Conservation (phyloP, 495 filamentous ascomycete species). For the Penicillium bovifimosum region DNA sequence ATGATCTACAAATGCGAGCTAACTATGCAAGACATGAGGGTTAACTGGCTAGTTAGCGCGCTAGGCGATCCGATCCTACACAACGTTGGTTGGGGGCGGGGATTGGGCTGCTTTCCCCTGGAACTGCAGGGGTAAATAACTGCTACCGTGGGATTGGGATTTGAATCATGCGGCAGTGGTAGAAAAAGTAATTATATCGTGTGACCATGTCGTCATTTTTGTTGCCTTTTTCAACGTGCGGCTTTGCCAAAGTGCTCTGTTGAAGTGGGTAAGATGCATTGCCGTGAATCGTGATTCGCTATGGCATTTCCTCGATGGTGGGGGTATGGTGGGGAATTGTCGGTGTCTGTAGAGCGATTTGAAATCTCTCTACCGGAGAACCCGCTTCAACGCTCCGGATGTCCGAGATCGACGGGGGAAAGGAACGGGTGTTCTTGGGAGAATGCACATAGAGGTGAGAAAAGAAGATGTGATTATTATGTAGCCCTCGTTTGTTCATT, state of each 20-base stretch:
- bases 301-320: not conserved
- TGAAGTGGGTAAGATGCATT: not conserved
- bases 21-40: not conserved
- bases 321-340: not conserved
- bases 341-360: no score
- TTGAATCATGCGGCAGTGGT: not conserved
- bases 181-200: not conserved
- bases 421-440: not conserved
- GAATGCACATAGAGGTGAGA: not conserved
- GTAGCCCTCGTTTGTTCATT: not conserved
- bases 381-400: not conserved
- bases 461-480: no score
- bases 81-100: no score
- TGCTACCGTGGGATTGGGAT: constrained; percentile 4
- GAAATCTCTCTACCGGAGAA: no score
- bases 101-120: not conserved
- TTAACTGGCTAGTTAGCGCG: not conserved
- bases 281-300: not conserved
- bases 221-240: not conserved
- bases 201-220: not conserved
- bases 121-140: not conserved
- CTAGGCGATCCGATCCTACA: not conserved
- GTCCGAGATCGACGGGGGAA: not conserved
- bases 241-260: no score
- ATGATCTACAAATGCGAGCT: not conserved